Evolutionary conservation across 352 stramenopile genomes (phyloP), one percentile per base, ranked within the genome.

Genomic region (Thraustotheca clavata): DNA sequence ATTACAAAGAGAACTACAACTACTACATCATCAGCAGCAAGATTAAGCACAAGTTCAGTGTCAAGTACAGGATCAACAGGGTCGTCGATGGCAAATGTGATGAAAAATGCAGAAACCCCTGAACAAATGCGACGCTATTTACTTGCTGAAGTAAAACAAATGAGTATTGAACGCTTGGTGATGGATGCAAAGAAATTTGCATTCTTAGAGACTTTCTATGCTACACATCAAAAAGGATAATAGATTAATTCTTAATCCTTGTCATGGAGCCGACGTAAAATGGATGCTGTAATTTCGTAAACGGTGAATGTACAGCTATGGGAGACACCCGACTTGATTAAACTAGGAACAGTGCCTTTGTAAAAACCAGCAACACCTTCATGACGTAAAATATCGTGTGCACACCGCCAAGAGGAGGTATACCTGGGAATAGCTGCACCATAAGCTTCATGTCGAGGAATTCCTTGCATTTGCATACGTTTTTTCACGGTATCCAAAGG

Each of bases 401-500:
- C 76, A 38, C 85, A 94, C 27, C 67, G 67, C 72, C 72, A 86
- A 26, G 83, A 80, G 8, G 74, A 83, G 22, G 60, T 59, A 55
- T 94, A 94, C 65, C 74, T 67, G 5, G 81, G 79, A 47, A 89
- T 88, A 26, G 77, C 67, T 9, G 52, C 12, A 32, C 84, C 84
- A 61, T 91, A 94, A 4, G 69, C 74, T 47, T 61, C 62, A 34
- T 69, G 77, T 11, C 85, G 80, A 36, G 73, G 73, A 11, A 94
- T 71, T 33, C 86, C 72, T n/a, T 83, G 81, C 74, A 94, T 85
- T 63, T 98, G 94, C 74, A 98, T 89, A 46, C 91, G 83, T 73
- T 97, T 97, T 77, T 98, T 98, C n/a, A 98, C 69, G 14, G 94
- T 98, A 76, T 98, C 94, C 9, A 98, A 67, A 2, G 94, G 94